A percentile compares a stretch with the other conserved stretches of the same genome.
Evolutionary conservation across 192 early-diverging fungal species (phyloP).

Genomic region (Rhizoclosmatium sp.): DNA sequence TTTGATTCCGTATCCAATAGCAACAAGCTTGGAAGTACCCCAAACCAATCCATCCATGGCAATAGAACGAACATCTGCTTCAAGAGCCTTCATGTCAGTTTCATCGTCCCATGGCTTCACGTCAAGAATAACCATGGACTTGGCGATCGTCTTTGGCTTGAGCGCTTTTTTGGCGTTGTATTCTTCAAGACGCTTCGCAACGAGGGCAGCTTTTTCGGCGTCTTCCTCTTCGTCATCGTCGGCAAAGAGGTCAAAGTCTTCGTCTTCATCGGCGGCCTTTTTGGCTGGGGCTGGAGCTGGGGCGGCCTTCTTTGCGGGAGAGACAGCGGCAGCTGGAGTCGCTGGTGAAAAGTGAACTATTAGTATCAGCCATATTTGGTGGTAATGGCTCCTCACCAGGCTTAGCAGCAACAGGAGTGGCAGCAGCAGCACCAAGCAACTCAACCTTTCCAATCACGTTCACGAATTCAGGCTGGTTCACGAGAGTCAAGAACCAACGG

Average conservation of each 20-base stretch:
- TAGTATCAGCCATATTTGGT: conserved; percentile 31
- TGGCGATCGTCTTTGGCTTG: conserved; percentile 84
- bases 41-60: conserved; percentile 89
- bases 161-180: conserved; percentile 87
- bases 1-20: conserved; percentile 94
- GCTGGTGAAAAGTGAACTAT: conserved; percentile 14
- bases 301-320: conserved; percentile 40
- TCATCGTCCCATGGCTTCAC: conserved; percentile 99
- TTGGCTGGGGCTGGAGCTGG: background rate
- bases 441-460: conserved; percentile 74
- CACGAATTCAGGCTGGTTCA: conserved; percentile 85
- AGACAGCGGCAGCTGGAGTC: conserved; percentile 38
- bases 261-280: conserved; percentile 76
- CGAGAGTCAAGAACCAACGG: conserved; percentile 89
- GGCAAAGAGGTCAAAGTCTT: conserved; percentile 96
- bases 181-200: conserved; percentile 86
- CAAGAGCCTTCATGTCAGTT: conserved; percentile 81
- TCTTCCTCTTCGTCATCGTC: conserved; percentile 93
- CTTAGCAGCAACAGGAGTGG: background rate
- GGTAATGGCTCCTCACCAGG: conserved; percentile 43
- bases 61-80: conserved; percentile 75
- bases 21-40: conserved; percentile 78
- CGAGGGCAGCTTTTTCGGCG: conserved; percentile 87
- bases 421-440: background rate
- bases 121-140: conserved; percentile 91